phyloP scores from a whole-genome alignment of 2,329 filamentous ascomycete species.

The Colletotrichum nymphaeae region DNA sequence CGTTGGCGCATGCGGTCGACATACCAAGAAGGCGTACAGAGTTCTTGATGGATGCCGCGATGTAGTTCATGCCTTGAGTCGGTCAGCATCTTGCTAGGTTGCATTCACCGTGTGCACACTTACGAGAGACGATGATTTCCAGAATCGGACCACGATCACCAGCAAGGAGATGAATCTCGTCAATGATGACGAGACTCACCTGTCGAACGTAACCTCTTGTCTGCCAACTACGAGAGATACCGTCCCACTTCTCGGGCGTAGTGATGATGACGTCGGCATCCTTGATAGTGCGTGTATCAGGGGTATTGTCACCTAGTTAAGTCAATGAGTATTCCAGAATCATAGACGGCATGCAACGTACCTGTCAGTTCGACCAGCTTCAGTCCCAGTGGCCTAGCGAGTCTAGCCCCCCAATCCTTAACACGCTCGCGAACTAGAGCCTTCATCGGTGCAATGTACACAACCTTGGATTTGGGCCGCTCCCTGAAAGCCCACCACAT shows the following conservation, averaged over 20 bases:
- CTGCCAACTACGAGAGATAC: constrained; percentile 98
- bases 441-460: constrained; percentile 99
- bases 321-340: not conserved
- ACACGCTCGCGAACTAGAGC: constrained; percentile 96
- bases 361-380: constrained; percentile 95
- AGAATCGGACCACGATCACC: constrained; percentile 97
- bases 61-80: constrained; percentile 89
- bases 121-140: constrained; percentile 89
- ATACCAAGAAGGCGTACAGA: constrained; percentile 94
- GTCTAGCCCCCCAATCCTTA: constrained; percentile 88
- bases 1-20: constrained; percentile 98
- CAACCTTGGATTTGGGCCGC: constrained; percentile 93
- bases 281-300: constrained; percentile 93
- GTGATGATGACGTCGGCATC: constrained; percentile 98
- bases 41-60: constrained; percentile 91
- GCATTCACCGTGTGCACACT: constrained; percentile 40
- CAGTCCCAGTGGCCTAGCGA: constrained; percentile 85
- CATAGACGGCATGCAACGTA: not conserved
- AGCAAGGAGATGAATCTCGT: constrained; percentile 97
- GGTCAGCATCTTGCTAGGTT: not conserved
- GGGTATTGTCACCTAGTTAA: constrained; percentile 81
- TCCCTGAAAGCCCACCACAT: constrained; percentile 99
- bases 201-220: constrained; percentile 95
- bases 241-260: constrained; percentile 99
- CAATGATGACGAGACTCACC: constrained; percentile 96